Conservation (phyloP, 202 grass and related monocot genomes). For the Schoenoplectus tabernaemontani region DNA sequence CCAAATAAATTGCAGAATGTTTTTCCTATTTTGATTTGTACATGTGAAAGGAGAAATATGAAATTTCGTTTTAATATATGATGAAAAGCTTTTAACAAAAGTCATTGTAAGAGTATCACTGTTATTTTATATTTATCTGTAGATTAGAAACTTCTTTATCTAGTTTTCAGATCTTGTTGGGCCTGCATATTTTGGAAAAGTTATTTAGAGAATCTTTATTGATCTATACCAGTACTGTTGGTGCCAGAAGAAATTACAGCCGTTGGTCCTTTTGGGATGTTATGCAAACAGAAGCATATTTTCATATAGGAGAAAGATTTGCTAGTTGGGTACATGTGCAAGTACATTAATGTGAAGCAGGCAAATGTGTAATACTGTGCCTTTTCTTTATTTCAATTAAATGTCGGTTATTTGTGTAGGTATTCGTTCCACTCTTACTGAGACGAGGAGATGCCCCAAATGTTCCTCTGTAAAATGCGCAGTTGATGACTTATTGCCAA, state of each 20-base stretch:
- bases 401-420: constrained; percentile 22
- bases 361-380: background rate
- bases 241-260: background rate
- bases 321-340: too few relatives aligned
- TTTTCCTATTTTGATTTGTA: constrained; percentile 11
- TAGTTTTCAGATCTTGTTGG: background rate
- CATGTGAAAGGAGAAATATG: background rate
- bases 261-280: background rate
- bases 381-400: background rate
- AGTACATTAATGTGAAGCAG: background rate
- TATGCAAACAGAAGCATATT: background rate
- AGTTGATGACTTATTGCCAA: constrained; percentile 38
- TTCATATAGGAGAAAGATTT: too few relatives aligned
- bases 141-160: background rate
- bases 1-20: background rate
- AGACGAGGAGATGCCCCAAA: constrained; percentile 34
- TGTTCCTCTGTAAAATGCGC: constrained; percentile 39
- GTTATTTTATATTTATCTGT: background rate
- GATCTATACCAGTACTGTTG: background rate
- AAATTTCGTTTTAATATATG: too few relatives aligned
- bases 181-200: background rate
- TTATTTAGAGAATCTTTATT: background rate
- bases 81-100: background rate
- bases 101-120: background rate
- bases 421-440: constrained; percentile 32